Base-by-base conservation (phyloP, 2,329 filamentous ascomycete species). In the Pseudocercospora eumusae region DNA sequence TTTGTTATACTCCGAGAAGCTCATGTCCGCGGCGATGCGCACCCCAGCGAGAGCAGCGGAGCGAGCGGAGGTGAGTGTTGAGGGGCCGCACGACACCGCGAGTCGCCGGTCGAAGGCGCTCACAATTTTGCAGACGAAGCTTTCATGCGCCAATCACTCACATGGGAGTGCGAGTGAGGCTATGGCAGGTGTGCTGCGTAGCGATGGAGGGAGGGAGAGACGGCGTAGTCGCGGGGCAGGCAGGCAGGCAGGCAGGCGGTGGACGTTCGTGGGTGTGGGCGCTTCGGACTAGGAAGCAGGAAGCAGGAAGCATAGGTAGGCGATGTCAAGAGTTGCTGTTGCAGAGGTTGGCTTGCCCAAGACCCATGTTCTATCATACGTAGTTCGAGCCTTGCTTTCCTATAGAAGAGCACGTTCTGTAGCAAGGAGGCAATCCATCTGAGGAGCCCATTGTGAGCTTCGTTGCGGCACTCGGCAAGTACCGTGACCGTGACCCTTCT, bases 61-160 rank as follows among this genome's bases (percentile, higher is more conserved):
- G 55, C 20, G 10, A 55, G 33, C 49, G 55, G 61, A 18, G 57
- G 55, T 59, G 57, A 40, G 42, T n/a, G 36, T 40, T 40, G 36
- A 40, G 15, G 36, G 31, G 36, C 6, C 36, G 15, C 13, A 40
- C 36, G 36, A 40, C 36, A 40, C 36, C 36, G 13, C 36, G 15
- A 40, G 36, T 40, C 36, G 36, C 36, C 36, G 18, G 36, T 40
- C 36, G 18, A 40, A 40, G 15, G 36, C 36, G 36, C 36, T 40
- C 36, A 40, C 36, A 18, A 40, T 40, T 40, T 40, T 40, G 36
- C 15, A 40, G 36, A 45, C 64, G 66, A 62, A 63, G 58, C 60
- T 61, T 60, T 66, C 64, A 21, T 57, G 42, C 62, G 60, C 42
- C 27, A 55, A 18, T 64, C 68, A 71, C 74, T 75, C 73, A 76